Conservation (phyloP, 352 stramenopile species). For the Phytophthora brassicae region DNA sequence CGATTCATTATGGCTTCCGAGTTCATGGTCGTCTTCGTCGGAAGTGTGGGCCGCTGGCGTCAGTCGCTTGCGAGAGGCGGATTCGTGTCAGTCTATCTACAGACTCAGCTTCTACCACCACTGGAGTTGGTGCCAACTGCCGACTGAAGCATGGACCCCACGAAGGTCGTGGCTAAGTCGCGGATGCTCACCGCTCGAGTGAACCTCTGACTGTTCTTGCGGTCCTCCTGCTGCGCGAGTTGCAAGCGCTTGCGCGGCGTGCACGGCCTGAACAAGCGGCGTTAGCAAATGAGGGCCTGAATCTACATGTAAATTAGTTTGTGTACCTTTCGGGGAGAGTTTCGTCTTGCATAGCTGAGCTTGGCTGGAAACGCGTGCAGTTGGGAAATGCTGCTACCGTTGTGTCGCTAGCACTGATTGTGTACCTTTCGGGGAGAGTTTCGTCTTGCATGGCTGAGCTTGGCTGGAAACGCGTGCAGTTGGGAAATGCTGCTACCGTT, state of each 20-base stretch:
- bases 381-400: too few species aligned
- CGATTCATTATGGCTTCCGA: slow-evolving; percentile 14
- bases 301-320: too few species aligned
- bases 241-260: slow-evolving; percentile 68
- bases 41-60: slow-evolving; percentile 29
- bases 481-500: slow-evolving; percentile 8
- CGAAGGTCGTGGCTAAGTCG: slow-evolving; percentile 51
- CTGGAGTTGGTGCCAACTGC: slow-evolving; percentile 21
- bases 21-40: slow-evolving; percentile 6
- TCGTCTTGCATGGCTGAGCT: slow-evolving; percentile 22
- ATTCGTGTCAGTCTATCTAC: slow-evolving; percentile 19
- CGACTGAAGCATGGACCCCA: slow-evolving; percentile 42
- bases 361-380: slow-evolving; percentile 10
- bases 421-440: slow-evolving; percentile 21
- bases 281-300: not conserved
- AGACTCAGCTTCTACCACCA: not conserved
- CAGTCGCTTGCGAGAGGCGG: slow-evolving; percentile 17
- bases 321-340: slow-evolving; percentile 21
- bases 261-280: slow-evolving; percentile 41
- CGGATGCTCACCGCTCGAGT: slow-evolving; percentile 36
- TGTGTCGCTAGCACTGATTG: too few species aligned
- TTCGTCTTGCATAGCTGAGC: slow-evolving; percentile 23
- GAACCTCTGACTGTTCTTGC: slow-evolving; percentile 36
- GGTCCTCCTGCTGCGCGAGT: slow-evolving; percentile 52
- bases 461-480: slow-evolving; percentile 14